Percentiles rank a stretch among this genome's conserved stretches.
Evolutionary conservation across 768 basidiomycete species (phyloP).

Genomic region (Mycena rosella): DNA sequence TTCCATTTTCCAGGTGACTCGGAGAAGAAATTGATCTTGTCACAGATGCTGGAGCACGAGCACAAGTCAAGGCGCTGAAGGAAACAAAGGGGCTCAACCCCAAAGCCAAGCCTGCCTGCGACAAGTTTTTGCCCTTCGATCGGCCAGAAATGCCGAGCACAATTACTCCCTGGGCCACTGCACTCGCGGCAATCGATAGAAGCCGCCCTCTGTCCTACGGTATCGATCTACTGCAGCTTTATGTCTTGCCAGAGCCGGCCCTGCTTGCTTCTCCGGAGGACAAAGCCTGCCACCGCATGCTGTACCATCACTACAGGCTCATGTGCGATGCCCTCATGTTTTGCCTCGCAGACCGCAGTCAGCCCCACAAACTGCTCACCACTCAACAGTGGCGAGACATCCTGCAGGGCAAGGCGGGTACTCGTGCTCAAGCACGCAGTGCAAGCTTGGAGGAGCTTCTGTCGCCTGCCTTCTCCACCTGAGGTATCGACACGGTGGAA

Average conservation of each 20-base stretch:
- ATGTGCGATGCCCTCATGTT: slow-evolving; percentile 8
- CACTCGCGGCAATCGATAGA: too few relatives aligned
- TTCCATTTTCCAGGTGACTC: not conserved
- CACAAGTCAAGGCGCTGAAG: slow-evolving; percentile 5
- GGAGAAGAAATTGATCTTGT: too few relatives aligned
- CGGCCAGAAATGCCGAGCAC: too few relatives aligned
- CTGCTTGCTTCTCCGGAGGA: slow-evolving; percentile 12
- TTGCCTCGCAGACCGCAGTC: slow-evolving; percentile 11
- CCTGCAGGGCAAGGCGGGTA: too few relatives aligned
- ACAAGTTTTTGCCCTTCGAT: slow-evolving; percentile 15
- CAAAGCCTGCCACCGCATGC: not conserved
- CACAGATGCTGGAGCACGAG: slow-evolving; percentile 13
- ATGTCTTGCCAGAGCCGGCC: slow-evolving; percentile 18
- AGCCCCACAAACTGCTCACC: not conserved
- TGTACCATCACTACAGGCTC: slow-evolving; percentile 17
- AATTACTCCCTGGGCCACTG: too few relatives aligned
- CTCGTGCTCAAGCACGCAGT: too few relatives aligned
- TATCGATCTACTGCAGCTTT: slow-evolving; percentile 8
- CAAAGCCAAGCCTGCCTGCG: slow-evolving; percentile 2
- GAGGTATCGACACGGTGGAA: slow-evolving; percentile 9
- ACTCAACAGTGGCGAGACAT: slow-evolving; percentile 23
- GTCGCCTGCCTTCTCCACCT: slow-evolving; percentile 9
- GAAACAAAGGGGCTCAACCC: slow-evolving; percentile 8
- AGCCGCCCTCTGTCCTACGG: slow-evolving; percentile 11
- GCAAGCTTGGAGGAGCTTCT: too few relatives aligned